Evolutionary conservation across 306 rosid species (phyloP).

Genomic region (Senna tora): DNA sequence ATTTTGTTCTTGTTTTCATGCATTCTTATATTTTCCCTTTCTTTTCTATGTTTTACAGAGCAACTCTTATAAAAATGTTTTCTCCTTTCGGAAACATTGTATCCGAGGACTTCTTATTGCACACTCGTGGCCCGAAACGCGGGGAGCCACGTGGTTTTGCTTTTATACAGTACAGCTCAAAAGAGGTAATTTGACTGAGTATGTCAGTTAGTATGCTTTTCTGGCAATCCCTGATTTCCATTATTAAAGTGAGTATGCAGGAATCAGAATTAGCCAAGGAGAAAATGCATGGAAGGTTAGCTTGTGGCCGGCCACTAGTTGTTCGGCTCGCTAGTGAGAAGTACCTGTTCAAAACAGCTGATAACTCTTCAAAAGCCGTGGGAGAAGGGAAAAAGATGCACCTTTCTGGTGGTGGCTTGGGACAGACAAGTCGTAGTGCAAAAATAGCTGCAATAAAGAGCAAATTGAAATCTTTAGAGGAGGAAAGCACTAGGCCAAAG

Average conservation of each 20-base stretch:
- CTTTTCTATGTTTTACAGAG: conserved; percentile 52
- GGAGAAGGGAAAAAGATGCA: conserved; percentile 59
- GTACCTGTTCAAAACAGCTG: conserved; percentile 45
- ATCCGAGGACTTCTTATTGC: conserved; percentile 88
- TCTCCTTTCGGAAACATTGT: conserved; percentile 86
- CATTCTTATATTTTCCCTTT: conserved; percentile 29
- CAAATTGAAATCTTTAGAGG: conserved; percentile 81
- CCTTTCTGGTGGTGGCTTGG: conserved; percentile 44
- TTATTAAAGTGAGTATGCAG: conserved; percentile 96
- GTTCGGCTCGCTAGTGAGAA: conserved; percentile 82
- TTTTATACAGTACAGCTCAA: conserved; percentile 75
- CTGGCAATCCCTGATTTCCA: conserved; percentile 72
- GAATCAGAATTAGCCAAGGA: conserved; percentile 95
- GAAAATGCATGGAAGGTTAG: conserved; percentile 94
- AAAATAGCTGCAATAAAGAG: conserved; percentile 96
- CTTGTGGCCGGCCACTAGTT: conserved; percentile 84
- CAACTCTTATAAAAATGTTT: conserved; percentile 82
- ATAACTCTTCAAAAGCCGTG: too few relatives aligned
- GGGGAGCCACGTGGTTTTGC: conserved; percentile 96
- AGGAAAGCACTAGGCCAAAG: conserved; percentile 66
- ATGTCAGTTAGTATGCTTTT: conserved; percentile 1
- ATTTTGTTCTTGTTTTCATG: conserved; percentile 20
- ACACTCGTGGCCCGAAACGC: conserved; percentile 84
- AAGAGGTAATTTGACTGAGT: conserved; percentile 63
- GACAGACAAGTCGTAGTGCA: conserved; percentile 69